phyloP scores from a whole-genome alignment of 768 basidiomycete genomes.

The Mrakia blollopis region DNA sequence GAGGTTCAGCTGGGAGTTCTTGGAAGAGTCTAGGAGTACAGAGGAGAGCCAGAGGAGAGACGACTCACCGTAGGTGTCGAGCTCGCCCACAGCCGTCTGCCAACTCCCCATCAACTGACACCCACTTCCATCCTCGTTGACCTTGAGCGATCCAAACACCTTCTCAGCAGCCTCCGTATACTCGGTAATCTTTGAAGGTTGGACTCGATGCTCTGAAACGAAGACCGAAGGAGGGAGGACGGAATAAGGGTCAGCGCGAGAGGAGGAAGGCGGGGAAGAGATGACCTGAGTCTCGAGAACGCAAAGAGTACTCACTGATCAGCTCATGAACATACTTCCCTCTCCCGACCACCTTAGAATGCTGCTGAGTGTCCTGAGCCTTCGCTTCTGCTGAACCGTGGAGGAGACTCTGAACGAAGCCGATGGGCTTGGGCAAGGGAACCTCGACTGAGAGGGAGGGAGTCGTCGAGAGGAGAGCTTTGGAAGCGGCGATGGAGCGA shows the following conservation, averaged over 20 bases:
- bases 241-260: slow-evolving; percentile 17
- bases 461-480: neutral
- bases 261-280: neutral
- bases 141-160: slow-evolving; percentile 39
- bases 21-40: neutral
- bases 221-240: slow-evolving; percentile 16
- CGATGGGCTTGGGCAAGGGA: neutral
- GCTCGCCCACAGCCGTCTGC: slow-evolving; percentile 84
- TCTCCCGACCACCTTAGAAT: slow-evolving; percentile 80
- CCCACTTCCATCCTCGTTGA: neutral
- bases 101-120: slow-evolving; percentile 83
- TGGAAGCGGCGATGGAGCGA: neutral
- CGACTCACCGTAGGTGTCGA: slow-evolving; percentile 75
- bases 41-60: neutral
- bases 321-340: slow-evolving; percentile 92
- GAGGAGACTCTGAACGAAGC: slow-evolving; percentile 60
- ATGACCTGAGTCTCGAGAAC: neutral
- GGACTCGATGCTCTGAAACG: slow-evolving; percentile 71
- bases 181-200: slow-evolving; percentile 69
- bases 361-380: slow-evolving; percentile 71
- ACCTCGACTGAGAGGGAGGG: neutral
- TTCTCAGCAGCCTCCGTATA: slow-evolving; percentile 82
- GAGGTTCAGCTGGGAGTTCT: neutral
- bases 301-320: slow-evolving; percentile 57
- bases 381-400: slow-evolving; percentile 93